Conservation (phyloP, 31 red algal genomes). For the Pterothamnion heteromorphum region DNA sequence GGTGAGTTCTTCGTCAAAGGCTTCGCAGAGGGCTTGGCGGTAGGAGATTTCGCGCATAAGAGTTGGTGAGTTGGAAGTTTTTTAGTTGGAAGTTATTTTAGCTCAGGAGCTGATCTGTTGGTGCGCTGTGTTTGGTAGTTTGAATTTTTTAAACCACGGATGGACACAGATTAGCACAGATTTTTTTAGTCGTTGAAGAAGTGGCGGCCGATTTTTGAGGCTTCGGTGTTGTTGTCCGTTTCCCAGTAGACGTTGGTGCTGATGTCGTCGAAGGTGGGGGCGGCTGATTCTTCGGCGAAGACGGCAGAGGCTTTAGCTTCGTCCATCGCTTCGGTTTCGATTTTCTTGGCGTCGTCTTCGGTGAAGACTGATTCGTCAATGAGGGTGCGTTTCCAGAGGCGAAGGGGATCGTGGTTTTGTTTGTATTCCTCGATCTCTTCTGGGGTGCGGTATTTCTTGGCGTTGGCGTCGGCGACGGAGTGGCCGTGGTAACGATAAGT, state of each 20-base stretch:
- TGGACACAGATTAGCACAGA: no score
- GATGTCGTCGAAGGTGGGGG: conserved; percentile 60
- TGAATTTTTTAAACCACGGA: no score
- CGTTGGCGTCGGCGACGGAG: conserved; percentile 80
- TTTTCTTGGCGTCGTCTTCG: conserved; percentile 62
- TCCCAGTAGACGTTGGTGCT: conserved; percentile 70
- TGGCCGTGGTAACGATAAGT: conserved; percentile 95
- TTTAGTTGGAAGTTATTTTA: no score
- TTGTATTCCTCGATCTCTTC: conserved; percentile 86
- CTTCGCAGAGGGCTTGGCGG: conserved; percentile 90
- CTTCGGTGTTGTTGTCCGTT: background rate
- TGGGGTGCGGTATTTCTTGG: conserved; percentile 64
- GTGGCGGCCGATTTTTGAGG: background rate
- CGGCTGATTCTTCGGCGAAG: conserved; percentile 60
- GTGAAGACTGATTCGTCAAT: conserved; percentile 77
- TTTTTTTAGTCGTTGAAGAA: conserved; percentile 29
- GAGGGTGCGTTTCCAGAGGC: conserved; percentile 74
- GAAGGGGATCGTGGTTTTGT: conserved; percentile 73
- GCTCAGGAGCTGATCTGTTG: no score
- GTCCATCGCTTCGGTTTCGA: conserved; percentile 71
- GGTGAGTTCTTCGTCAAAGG: conserved; percentile 92
- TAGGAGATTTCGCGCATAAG: no score
- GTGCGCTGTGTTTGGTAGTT: no score
- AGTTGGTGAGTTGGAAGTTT: no score
- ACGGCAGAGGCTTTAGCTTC: conserved; percentile 80